Conservation (phyloP, 1,139 yeast genomes). For the Candida sojae region DNA sequence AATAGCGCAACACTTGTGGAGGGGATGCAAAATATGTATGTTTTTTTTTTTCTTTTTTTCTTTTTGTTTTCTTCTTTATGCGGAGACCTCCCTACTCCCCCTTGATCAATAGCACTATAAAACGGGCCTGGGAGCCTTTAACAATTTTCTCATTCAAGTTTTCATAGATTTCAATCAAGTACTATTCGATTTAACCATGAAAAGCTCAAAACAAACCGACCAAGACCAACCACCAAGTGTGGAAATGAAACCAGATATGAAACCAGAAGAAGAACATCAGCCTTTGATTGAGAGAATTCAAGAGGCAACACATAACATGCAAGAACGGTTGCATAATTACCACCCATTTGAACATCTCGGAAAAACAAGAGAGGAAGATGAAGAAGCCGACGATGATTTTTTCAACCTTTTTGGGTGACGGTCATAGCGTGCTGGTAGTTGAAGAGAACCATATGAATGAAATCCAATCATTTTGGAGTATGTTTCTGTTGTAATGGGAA, state of each 20-base stretch:
- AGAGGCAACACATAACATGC: conserved; percentile 6
- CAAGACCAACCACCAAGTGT: background rate
- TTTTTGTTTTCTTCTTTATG: background rate
- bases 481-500: conserved; percentile 8
- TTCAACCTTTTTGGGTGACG: conserved; percentile 16
- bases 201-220: background rate
- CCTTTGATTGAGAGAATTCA: conserved; percentile 2
- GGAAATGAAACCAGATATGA: background rate
- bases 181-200: background rate
- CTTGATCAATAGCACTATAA: too few relatives aligned
- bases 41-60: background rate
- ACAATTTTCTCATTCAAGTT: background rate
- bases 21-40: background rate
- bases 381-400: conserved; percentile 11
- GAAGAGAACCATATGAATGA: conserved; percentile 1
- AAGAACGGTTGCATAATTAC: conserved; percentile 8
- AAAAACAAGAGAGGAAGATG: conserved; percentile 6
- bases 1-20: background rate
- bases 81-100: background rate
- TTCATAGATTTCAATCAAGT: too few relatives aligned
- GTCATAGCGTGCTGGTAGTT: background rate
- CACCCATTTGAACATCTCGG: conserved; percentile 11
- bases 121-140: background rate
- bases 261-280: background rate
- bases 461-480: conserved; percentile 12